Evolutionary conservation across 208 protist species (phyloP), one percentile per base, ranked within the genome.

Genomic region (Strigomonas galati): DNA sequence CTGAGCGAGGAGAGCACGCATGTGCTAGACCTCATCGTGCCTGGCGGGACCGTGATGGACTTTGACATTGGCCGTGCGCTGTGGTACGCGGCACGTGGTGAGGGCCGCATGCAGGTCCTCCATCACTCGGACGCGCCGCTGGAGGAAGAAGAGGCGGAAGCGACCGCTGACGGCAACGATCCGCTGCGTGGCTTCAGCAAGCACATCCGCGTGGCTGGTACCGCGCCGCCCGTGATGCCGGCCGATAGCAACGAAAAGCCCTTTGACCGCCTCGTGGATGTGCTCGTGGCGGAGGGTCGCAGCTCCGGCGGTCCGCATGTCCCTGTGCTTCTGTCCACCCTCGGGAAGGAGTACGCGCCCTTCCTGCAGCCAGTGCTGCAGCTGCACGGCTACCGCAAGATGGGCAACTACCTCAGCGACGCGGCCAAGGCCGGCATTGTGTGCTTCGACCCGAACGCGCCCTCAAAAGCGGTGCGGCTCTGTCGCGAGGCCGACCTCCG

Each of bases 51-150:
- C 27, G 88, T 98, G 2, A 98, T 99, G 91, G 97, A 99, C 67
- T 64, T 98, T 27, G 98, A 97, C 77, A 98, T 99, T 65, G 96
- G 92, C 56, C 91, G 89, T 0, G 97, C 95, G 48, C 76, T 99
- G 10, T 99, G 95, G 95, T 86, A 97, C 74, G 95, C 94, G 12
- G 84, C 95, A 5, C 78, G 89, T 4, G 92, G 84, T 5, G 70
- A 71, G 12, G 92, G 92, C 2, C 84, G 87, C 44, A 87, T 95
- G 89, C 89, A 95, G 62, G 43, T 72, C 1, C 69, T 95, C 19
- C 53, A 28, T 30, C 55, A 62, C 23, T 71, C 64, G 46, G 81
- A 85, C 44, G 68, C 80, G 37, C 31, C 55, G 44, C 7, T 55
- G 28, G 52, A 54, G n/a, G 21, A 2, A n/a, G 43, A 21, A 14